These are phyloP conservation scores for Cetradonia linearis DNA, from an alignment of 495 filamentous ascomycete genomes.

Conservation along the genomic window DNA sequence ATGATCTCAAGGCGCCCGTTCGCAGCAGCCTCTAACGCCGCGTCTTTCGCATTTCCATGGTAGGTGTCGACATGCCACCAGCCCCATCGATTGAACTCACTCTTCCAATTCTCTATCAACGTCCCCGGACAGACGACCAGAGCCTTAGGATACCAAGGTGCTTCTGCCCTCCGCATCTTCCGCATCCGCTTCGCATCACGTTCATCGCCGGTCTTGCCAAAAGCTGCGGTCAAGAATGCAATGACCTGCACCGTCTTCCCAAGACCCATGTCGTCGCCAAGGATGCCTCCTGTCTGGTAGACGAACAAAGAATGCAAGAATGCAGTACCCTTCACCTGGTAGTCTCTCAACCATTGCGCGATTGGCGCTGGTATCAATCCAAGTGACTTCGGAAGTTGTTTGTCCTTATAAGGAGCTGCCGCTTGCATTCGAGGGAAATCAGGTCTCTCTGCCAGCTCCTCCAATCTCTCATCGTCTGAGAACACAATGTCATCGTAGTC, in stretches of 20 bases:
- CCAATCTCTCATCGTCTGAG: slow-evolving; percentile 68
- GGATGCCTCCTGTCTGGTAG: slow-evolving; percentile 80
- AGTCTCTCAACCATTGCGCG: slow-evolving; percentile 84
- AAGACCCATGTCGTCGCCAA: slow-evolving; percentile 95
- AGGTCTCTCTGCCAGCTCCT: slow-evolving; percentile 56
- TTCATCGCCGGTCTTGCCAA: slow-evolving; percentile 90
- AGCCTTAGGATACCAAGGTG: slow-evolving; percentile 72
- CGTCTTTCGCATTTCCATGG: slow-evolving; percentile 65
- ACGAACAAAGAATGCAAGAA: slow-evolving; percentile 89
- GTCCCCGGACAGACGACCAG: slow-evolving; percentile 83
- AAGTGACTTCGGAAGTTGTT: slow-evolving; percentile 60
- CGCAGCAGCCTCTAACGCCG: slow-evolving; percentile 60
- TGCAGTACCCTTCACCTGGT: slow-evolving; percentile 75
- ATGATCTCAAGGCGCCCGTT: slow-evolving; percentile 75
- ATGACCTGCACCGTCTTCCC: slow-evolving; percentile 97
- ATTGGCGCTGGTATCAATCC: slow-evolving; percentile 84
- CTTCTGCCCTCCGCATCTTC: slow-evolving; percentile 56
- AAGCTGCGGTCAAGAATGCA: slow-evolving; percentile 83
- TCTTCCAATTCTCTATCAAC: slow-evolving; percentile 82
- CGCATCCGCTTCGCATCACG: slow-evolving; percentile 84
- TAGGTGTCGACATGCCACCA: slow-evolving; percentile 87
- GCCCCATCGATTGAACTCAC: slow-evolving; percentile 79
- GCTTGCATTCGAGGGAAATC: slow-evolving; percentile 53
- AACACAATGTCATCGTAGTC: slow-evolving; percentile 74
- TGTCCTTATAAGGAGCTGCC: slow-evolving; percentile 60